Base-by-base conservation (phyloP, 371 early-diverging fungal genomes). In the Zopfochytrium polystomum region DNA sequence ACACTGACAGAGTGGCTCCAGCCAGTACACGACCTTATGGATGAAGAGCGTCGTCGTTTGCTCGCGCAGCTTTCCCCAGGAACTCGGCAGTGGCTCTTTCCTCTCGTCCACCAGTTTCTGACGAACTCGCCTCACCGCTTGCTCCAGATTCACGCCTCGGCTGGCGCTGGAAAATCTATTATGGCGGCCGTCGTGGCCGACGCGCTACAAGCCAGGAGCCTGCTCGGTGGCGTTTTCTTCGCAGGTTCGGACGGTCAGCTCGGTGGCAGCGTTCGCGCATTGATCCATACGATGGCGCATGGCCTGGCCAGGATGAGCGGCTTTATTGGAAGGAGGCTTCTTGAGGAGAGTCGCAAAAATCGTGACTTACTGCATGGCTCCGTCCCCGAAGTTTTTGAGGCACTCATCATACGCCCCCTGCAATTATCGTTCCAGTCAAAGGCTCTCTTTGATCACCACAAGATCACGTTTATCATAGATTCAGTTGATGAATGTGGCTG, bases 401-500 rank as follows among this genome's bases (percentile, higher is more conserved):
- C 52, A 6, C 27, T 55, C 48, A 55, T 44, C 11, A 20, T 47
- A 20, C 38, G 44, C 35, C 60, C 60, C 4, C 30, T 60, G 13
- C 26, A 29, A 6, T 11, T 26, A 20, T 15, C 43, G 15, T 42
- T 52, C 15, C 23, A 60, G 34, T 35, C 35, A 32, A 42, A 29
- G n/a, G n/a, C 50, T n/a, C n/a, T n/a, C n/a, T n/a, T n/a, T 20
- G 26, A n/a, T 32, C 46, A 27, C 7, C 23, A 33, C 26, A 44
- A 55, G 13, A 49, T 63, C 7, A 56, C 55, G 13, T 29, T 66
- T 26, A 57, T 66, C 5, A 52, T 62, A 11, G 66, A 66, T 48
- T 62, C 66, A 3, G 31, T 66, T 3, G 66, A 66, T 51, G 66
- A 66, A 49, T 68, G 69, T 33, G 65, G 66, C 23, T 11, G 11